A percentile compares a stretch with the other conserved stretches of the same genome.
Conservation (phyloP, 257 asterid species). For the Echium plantagineum region DNA sequence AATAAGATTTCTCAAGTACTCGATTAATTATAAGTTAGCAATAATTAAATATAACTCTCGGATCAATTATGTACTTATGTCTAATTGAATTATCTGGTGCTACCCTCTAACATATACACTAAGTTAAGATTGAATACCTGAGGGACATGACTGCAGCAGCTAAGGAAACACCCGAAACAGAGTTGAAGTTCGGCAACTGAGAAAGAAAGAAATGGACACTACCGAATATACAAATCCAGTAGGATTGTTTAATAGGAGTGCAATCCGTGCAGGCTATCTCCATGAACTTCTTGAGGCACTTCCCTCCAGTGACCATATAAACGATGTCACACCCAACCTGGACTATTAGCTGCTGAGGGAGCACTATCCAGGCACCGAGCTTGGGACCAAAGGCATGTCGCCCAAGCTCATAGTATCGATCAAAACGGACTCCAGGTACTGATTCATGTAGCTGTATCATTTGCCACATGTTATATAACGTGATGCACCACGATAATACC, state of each 20-base stretch:
- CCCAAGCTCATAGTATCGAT: constrained; percentile 63
- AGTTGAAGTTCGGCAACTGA: constrained; percentile 72
- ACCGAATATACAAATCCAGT: constrained; percentile 90
- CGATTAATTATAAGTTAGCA: no score
- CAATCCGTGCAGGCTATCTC: constrained; percentile 54
- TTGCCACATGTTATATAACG: constrained; percentile 86
- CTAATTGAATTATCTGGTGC: no score
- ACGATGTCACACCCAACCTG: constrained; percentile 86
- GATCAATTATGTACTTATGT: no score
- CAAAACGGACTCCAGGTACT: constrained; percentile 79
- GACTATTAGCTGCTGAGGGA: constrained; percentile 81
- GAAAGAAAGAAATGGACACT: constrained; percentile 75
- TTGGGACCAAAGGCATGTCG: constrained; percentile 61
- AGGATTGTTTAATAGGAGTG: constrained; percentile 49
- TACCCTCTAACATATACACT: not conserved
- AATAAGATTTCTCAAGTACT: no score
- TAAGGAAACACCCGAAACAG: constrained; percentile 70
- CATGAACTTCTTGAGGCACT: constrained; percentile 60
- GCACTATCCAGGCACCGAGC: constrained; percentile 75
- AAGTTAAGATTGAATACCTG: constrained; percentile 24
- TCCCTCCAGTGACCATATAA: constrained; percentile 91
- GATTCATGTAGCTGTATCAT: constrained; percentile 83
- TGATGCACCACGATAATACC: constrained; percentile 67
- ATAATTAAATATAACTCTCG: no score
- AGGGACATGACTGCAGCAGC: constrained; percentile 92